Evolutionary conservation across 2,329 filamentous ascomycete genomes (phyloP).

Genomic region (Penicillium vulpinum): DNA sequence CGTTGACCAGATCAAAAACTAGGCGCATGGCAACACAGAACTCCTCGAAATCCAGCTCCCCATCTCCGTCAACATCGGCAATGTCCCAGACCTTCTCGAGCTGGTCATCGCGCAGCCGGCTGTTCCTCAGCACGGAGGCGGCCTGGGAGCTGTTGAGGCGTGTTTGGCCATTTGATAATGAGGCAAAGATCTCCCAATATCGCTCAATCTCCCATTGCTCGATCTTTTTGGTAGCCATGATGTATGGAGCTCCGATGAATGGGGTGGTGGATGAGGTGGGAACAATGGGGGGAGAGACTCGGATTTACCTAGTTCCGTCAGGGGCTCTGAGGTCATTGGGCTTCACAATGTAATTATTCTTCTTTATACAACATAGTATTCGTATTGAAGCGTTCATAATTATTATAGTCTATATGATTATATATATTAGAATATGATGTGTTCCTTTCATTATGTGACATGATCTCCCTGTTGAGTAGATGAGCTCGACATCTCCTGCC

Average conservation of each 20-base stretch:
- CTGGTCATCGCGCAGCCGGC: conserved; percentile 72
- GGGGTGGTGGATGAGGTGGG: conserved; percentile 10
- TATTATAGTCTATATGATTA: background rate
- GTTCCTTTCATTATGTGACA: conserved; percentile 1
- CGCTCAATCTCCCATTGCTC: conserved; percentile 74
- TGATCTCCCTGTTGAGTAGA: background rate
- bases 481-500: background rate
- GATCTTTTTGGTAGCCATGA: conserved; percentile 54
- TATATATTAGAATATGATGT: background rate
- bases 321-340: conserved; percentile 26
- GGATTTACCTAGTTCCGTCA: conserved; percentile 29
- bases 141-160: conserved; percentile 69
- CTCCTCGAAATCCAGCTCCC: conserved; percentile 97
- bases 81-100: conserved; percentile 98
- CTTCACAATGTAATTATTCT: background rate
- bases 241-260: conserved; percentile 15
- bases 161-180: conserved; percentile 63
- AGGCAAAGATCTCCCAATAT: conserved; percentile 78
- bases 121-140: conserved; percentile 71
- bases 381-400: background rate
- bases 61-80: conserved; percentile 95
- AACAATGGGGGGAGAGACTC: conserved; percentile 15
- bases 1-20: conserved; percentile 96
- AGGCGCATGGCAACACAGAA: conserved; percentile 98
- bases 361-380: background rate